Percentiles rank a stretch among this genome's conserved stretches.
These are phyloP conservation scores for Lycium barbarum DNA, from an alignment of 257 asterid species.

Conservation along the genomic window DNA sequence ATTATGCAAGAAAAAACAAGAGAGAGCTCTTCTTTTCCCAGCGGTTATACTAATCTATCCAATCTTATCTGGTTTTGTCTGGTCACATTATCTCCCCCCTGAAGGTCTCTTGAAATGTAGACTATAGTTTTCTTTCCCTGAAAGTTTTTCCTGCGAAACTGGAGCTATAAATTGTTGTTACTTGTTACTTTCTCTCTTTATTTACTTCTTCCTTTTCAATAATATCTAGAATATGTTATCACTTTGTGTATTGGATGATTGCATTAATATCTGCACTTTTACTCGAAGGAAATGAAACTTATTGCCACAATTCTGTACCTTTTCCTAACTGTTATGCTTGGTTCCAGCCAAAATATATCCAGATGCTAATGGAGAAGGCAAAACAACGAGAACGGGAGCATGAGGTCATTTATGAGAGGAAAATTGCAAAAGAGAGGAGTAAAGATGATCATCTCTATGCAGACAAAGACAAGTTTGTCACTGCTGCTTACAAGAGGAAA, in stretches of 20 bases:
- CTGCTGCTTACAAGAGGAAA: constrained; percentile 89
- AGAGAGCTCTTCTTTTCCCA: neutral
- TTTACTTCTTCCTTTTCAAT: neutral
- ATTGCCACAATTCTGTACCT: neutral
- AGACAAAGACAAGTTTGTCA: constrained; percentile 82
- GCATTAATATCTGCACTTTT: neutral
- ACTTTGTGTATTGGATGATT: neutral
- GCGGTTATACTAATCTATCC: neutral
- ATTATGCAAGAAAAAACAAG: neutral
- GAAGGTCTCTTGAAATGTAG: constrained; percentile 6
- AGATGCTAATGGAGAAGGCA: constrained; percentile 67
- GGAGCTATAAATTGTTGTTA: neutral
- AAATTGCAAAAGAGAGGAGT: constrained; percentile 92
- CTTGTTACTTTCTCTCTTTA: neutral
- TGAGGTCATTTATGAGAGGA: constrained; percentile 81
- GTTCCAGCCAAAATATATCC: constrained; percentile 85
- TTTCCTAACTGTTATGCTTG: constrained; percentile 9
- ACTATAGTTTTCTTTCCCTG: neutral
- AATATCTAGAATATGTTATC: neutral
- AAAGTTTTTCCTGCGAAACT: neutral
- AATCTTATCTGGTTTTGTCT: neutral
- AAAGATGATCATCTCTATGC: constrained; percentile 79
- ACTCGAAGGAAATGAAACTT: neutral
- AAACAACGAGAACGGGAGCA: constrained; percentile 87
- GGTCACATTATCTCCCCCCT: neutral